These are phyloP conservation scores for Vitis amurensis DNA, from an alignment of 164 flowering plant genomes.

Conservation along the genomic window DNA sequence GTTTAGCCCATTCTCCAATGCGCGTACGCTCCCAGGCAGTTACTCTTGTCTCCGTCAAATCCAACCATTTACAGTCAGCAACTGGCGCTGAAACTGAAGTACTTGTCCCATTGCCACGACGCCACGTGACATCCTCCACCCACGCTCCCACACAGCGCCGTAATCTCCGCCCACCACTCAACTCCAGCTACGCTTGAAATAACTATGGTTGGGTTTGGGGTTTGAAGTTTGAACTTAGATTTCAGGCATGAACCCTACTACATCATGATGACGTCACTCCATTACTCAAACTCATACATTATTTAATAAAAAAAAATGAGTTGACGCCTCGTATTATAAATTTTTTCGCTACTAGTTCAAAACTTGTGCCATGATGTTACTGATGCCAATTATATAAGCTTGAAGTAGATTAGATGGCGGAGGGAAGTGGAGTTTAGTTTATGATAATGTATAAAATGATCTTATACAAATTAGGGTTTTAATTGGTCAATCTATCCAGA, in stretches of 20 bases:
- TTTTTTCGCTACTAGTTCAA: too few relatives aligned
- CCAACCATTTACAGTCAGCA: not conserved
- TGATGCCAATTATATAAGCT: too few relatives aligned
- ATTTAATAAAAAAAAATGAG: too few relatives aligned
- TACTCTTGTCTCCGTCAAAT: not conserved
- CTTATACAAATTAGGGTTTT: too few relatives aligned
- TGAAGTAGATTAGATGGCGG: too few relatives aligned
- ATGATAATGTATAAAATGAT: too few relatives aligned
- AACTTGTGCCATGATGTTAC: too few relatives aligned
- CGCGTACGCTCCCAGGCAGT: not conserved
- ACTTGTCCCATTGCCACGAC: slow-evolving; percentile 2
- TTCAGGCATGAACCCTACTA: not conserved
- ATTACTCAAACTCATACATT: not conserved
- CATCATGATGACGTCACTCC: not conserved
- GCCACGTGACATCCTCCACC: slow-evolving; percentile 16
- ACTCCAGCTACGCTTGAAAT: not conserved
- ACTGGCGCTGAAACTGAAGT: slow-evolving; percentile 28
- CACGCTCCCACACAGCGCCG: not conserved
- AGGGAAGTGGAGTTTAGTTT: too few relatives aligned
- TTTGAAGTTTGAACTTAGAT: too few relatives aligned
- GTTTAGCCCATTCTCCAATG: too few relatives aligned
- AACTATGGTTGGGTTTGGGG: slow-evolving; percentile 5
- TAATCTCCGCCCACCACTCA: slow-evolving; percentile 1
- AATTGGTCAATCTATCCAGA: too few relatives aligned
- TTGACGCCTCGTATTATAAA: too few relatives aligned